Conservation (phyloP, 108 stramenopile genomes). For the Pseudonitzschia pungens region DNA sequence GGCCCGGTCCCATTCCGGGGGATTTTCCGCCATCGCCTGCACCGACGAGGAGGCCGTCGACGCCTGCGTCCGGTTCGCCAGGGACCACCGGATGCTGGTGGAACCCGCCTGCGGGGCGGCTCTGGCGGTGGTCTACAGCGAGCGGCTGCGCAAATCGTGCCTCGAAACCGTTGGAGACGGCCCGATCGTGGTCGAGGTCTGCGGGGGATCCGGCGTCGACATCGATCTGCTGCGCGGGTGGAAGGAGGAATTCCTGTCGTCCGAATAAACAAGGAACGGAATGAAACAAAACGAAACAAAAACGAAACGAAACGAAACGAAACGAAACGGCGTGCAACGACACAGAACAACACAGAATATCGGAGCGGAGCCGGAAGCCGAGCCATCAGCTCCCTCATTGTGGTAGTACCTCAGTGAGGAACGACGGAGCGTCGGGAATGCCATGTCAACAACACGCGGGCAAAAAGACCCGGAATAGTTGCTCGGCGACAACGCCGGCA, state of each 20-base stretch:
- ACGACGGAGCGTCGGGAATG: too few relatives aligned
- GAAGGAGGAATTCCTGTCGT: slow-evolving; percentile 48
- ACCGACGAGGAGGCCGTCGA: slow-evolving; percentile 82
- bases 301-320: too few relatives aligned
- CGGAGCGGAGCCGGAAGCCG: too few relatives aligned
- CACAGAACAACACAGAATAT: too few relatives aligned
- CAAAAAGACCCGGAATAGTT: too few relatives aligned
- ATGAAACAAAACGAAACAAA: too few relatives aligned
- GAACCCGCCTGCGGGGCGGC: slow-evolving; percentile 94
- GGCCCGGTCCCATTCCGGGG: slow-evolving; percentile 45
- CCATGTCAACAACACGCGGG: too few relatives aligned
- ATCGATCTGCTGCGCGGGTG: slow-evolving; percentile 63
- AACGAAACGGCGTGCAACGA: too few relatives aligned
- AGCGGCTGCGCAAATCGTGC: slow-evolving; percentile 50
- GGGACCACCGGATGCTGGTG: slow-evolving; percentile 84
- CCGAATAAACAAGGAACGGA: too few relatives aligned
- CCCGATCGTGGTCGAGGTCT: slow-evolving; percentile 82
- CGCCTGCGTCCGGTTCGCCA: slow-evolving; percentile 72
- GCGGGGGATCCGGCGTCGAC: slow-evolving; percentile 81
- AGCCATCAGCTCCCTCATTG: too few relatives aligned
- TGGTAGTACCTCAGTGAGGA: too few relatives aligned
- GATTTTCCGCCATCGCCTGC: slow-evolving; percentile 59
- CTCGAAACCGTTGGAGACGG: slow-evolving; percentile 38
- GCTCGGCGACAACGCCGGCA: too few relatives aligned
- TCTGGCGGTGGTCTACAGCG: slow-evolving; percentile 74